Evolutionary conservation across 2,329 filamentous ascomycete species (phyloP).

Genomic region (Beauveria pseudobassiana): DNA sequence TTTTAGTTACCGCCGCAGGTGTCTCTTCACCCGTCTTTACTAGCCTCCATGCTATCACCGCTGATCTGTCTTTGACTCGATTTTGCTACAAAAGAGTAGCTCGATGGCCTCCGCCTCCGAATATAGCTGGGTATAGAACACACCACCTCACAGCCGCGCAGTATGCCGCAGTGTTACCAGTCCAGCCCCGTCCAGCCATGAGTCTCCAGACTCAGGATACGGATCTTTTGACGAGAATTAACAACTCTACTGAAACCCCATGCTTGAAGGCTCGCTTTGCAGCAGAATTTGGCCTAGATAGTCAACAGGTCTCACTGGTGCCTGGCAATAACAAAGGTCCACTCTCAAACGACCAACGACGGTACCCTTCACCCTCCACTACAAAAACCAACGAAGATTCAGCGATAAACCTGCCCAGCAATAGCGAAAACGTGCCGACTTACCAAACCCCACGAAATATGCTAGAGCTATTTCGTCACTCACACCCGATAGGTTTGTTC

Average conservation of each 20-base stretch:
- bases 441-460: neutral
- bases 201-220: conserved; percentile 22
- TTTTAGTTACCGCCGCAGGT: neutral
- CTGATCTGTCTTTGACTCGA: neutral
- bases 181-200: neutral
- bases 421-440: neutral
- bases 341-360: neutral
- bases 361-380: neutral
- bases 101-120: neutral
- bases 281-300: neutral
- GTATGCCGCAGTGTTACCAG: neutral
- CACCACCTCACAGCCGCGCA: conserved; percentile 2
- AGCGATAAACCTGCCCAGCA: neutral
- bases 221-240: conserved; percentile 19
- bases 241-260: conserved; percentile 3
- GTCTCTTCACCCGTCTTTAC: neutral
- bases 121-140: conserved; percentile 1
- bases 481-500: conserved; percentile 43
- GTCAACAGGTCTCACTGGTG: conserved; percentile 1
- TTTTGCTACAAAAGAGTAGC: neutral
- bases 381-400: neutral
- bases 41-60: neutral
- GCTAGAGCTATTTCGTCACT: conserved; percentile 15
- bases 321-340: neutral
- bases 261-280: neutral